Evolutionary conservation across 108 stramenopile genomes (phyloP).

Genomic region (Skeletonema costatum): DNA sequence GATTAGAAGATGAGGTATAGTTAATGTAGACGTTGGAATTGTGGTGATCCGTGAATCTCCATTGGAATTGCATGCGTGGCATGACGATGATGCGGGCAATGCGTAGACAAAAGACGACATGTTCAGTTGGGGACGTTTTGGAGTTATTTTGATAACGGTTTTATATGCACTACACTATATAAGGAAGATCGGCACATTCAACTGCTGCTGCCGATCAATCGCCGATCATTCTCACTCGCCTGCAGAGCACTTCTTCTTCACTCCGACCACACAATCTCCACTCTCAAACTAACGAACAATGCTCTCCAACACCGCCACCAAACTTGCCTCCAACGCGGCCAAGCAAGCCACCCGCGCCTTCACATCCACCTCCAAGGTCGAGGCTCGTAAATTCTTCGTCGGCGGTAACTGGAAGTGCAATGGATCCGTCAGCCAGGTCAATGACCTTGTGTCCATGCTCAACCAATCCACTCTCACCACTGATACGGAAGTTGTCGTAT

Average conservation of each 20-base stretch:
- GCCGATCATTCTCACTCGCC: neutral
- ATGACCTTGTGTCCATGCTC: constrained; percentile 88
- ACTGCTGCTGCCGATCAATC: neutral
- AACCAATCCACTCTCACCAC: constrained; percentile 82
- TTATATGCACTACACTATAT: no score
- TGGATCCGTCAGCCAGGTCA: constrained; percentile 79
- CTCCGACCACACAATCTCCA: neutral
- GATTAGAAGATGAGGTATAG: constrained; percentile 11
- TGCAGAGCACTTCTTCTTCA: neutral
- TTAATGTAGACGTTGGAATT: neutral
- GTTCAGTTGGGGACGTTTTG: no score
- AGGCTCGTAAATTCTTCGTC: constrained; percentile 95
- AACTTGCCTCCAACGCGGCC: constrained; percentile 23
- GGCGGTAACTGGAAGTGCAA: constrained; percentile 99
- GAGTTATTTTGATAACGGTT: no score
- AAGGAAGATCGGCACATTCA: no score
- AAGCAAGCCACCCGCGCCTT: constrained; percentile 45
- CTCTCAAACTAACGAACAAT: constrained; percentile 1
- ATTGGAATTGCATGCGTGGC: neutral
- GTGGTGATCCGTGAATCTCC: neutral
- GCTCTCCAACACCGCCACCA: constrained; percentile 35
- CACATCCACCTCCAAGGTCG: constrained; percentile 63
- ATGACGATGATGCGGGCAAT: no score
- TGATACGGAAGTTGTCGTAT: constrained; percentile 96
- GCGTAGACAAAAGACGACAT: no score